Evolutionary conservation across 805 yeast genomes (phyloP).

Genomic region (Nakazawaea wickerhamii): DNA sequence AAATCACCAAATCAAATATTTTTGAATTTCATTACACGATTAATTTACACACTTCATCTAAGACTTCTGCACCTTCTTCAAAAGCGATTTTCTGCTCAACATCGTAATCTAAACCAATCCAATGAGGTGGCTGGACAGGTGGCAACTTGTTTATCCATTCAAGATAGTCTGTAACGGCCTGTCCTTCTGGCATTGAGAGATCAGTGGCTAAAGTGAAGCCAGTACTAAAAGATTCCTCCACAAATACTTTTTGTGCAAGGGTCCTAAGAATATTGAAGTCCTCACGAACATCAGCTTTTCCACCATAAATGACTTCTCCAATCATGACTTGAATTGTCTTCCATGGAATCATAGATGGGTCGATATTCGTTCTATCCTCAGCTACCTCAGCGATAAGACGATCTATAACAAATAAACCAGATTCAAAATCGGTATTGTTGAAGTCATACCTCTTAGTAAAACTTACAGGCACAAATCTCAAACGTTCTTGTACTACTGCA

Average conservation of each 20-base stretch:
- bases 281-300: slow-evolving; percentile 41
- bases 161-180: slow-evolving; percentile 26
- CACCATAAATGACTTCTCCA: slow-evolving; percentile 59
- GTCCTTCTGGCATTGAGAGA: slow-evolving; percentile 45
- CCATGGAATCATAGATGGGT: slow-evolving; percentile 53
- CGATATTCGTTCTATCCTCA: slow-evolving; percentile 28
- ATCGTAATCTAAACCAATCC: slow-evolving; percentile 46
- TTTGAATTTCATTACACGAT: not conserved
- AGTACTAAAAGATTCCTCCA: slow-evolving; percentile 30
- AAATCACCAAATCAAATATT: not conserved
- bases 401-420: slow-evolving; percentile 40
- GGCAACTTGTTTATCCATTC: slow-evolving; percentile 53
- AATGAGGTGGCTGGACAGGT: slow-evolving; percentile 41
- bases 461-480: slow-evolving; percentile 58
- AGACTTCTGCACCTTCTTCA: slow-evolving; percentile 10
- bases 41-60: not conserved
- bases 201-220: slow-evolving; percentile 37
- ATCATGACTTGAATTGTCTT: slow-evolving; percentile 41
- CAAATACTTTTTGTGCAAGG: slow-evolving; percentile 36
- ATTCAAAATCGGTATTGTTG: slow-evolving; percentile 63
- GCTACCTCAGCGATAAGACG: slow-evolving; percentile 29
- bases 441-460: slow-evolving; percentile 61
- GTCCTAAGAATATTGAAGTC: slow-evolving; percentile 35
- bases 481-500: slow-evolving; percentile 52
- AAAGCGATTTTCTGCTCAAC: slow-evolving; percentile 30